Evolutionary conservation across 306 rosid genomes (phyloP).

Genomic region (Cajanus cajan): DNA sequence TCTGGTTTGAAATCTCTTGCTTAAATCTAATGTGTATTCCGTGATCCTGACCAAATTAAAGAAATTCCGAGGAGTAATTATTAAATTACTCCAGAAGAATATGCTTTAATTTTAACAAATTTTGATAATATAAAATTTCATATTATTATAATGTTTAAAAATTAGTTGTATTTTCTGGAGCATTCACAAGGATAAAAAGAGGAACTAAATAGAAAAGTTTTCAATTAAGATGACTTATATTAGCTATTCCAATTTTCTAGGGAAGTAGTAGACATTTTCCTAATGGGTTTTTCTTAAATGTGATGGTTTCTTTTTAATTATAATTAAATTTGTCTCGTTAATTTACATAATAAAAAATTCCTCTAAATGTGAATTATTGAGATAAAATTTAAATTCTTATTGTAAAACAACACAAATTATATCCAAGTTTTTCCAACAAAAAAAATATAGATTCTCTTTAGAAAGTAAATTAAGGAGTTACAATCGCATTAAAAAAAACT

Average conservation of each 20-base stretch:
- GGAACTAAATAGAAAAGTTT: neutral
- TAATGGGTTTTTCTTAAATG: no score
- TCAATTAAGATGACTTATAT: neutral
- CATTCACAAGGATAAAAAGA: neutral
- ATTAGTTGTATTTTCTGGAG: neutral
- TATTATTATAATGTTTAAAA: neutral
- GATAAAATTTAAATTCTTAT: no score
- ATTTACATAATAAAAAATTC: no score
- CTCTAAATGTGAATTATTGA: no score
- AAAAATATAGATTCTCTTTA: neutral
- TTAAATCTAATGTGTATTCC: neutral
- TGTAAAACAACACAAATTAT: no score
- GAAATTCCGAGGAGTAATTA: neutral
- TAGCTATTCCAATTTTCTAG: neutral
- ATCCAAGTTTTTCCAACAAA: no score
- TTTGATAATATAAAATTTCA: neutral
- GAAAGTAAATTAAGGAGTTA: neutral
- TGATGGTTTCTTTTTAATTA: no score
- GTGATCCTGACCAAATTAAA: neutral
- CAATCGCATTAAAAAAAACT: neutral
- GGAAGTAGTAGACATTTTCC: neutral
- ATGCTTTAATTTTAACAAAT: neutral
- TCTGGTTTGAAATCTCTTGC: conserved; percentile 25
- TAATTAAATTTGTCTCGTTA: no score
- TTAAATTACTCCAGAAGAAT: neutral